Conservation (phyloP, 2,329 filamentous ascomycete genomes). For the Myrmaecium sp. region DNA sequence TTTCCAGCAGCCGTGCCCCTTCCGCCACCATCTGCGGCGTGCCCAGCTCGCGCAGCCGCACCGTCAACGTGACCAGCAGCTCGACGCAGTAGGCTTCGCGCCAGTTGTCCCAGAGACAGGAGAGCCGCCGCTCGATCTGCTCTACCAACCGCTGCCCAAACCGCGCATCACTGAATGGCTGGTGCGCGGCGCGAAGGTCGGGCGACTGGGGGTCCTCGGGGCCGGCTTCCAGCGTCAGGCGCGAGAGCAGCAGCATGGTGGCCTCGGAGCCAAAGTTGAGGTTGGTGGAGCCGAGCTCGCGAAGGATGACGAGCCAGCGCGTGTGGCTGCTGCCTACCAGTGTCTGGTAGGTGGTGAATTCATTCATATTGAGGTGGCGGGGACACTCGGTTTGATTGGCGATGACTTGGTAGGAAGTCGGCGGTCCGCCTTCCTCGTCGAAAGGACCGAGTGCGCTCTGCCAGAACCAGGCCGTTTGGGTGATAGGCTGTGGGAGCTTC, state of each 20-base stretch:
- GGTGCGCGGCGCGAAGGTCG: slow-evolving; percentile 31
- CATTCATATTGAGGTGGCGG: slow-evolving; percentile 28
- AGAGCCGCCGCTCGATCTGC: slow-evolving; percentile 31
- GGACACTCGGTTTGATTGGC: slow-evolving; percentile 35
- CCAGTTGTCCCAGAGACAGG: slow-evolving; percentile 37
- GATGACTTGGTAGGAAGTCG: slow-evolving; percentile 37
- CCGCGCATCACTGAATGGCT: slow-evolving; percentile 27
- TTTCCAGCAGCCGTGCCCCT: slow-evolving; percentile 20
- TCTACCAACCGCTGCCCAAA: slow-evolving; percentile 35
- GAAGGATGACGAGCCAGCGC: slow-evolving; percentile 32
- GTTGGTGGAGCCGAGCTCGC: slow-evolving; percentile 34
- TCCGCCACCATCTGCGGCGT: slow-evolving; percentile 6
- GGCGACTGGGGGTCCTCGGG: slow-evolving; percentile 19
- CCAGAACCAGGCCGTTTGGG: no score
- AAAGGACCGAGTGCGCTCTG: no score
- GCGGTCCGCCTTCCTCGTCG: no score
- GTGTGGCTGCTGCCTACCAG: slow-evolving; percentile 28
- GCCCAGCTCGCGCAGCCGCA: slow-evolving; percentile 23
- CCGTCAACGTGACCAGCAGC: slow-evolving; percentile 33
- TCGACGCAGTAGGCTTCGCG: slow-evolving; percentile 43
- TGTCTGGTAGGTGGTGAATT: slow-evolving; percentile 35
- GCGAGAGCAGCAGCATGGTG: slow-evolving; percentile 31
- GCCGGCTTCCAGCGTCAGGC: slow-evolving; percentile 39
- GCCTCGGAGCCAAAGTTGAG: slow-evolving; percentile 43
- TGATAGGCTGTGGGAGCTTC: slow-evolving; percentile 22